Evolutionary conservation across 2,329 filamentous ascomycete species (phyloP).

Genomic region (Elsinoe australis): DNA sequence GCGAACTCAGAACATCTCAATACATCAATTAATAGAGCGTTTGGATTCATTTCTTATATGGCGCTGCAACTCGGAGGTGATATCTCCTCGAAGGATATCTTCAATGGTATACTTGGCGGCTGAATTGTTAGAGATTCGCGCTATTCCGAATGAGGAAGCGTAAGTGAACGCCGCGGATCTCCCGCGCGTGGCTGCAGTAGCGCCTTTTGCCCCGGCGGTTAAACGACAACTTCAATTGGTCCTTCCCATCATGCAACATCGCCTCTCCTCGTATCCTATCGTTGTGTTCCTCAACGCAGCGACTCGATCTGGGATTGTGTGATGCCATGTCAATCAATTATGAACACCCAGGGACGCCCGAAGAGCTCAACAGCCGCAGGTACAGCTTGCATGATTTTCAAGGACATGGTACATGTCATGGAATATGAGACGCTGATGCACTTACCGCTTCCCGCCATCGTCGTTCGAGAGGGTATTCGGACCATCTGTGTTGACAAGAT

Average conservation of each 20-base stretch:
- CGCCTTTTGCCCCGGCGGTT: conserved; percentile 2
- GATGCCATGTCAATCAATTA: not conserved
- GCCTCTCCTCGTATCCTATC: not conserved
- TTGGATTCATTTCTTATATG: too few species aligned
- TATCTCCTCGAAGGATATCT: too few species aligned
- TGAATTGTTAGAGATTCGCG: not conserved
- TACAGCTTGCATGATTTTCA: conserved; percentile 3
- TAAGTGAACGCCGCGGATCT: conserved; percentile 4
- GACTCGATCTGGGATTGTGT: not conserved
- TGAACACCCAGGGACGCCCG: conserved; percentile 6
- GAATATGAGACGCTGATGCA: not conserved
- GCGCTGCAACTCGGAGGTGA: too few species aligned
- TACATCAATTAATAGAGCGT: too few species aligned
- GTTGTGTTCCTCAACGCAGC: not conserved
- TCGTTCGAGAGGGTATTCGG: conserved; percentile 2
- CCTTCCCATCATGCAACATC: too few species aligned
- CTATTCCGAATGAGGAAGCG: conserved; percentile 1
- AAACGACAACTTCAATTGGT: conserved; percentile 9
- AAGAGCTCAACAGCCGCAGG: conserved; percentile 6
- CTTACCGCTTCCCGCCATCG: not conserved
- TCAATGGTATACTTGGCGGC: not conserved
- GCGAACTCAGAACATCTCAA: too few species aligned
- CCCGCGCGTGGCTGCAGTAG: conserved; percentile 8
- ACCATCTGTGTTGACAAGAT: not conserved
- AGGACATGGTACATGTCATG: not conserved